Percentiles rank a stretch among this genome's conserved stretches.
These are phyloP conservation scores for Coleophoma eucalyptorum DNA, from an alignment of 2,329 filamentous ascomycete genomes.

Conservation along the genomic window DNA sequence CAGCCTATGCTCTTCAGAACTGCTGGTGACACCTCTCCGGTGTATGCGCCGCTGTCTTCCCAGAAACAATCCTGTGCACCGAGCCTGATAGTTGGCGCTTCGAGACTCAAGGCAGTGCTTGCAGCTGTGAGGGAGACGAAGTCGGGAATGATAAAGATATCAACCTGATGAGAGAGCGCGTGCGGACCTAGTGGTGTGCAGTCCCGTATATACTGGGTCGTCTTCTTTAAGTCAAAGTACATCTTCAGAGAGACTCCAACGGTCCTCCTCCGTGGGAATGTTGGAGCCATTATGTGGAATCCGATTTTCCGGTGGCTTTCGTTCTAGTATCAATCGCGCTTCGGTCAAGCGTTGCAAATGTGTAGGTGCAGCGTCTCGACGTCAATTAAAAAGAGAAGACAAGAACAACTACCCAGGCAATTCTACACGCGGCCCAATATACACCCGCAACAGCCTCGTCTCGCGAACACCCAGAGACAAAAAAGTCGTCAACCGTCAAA, in stretches of 20 bases:
- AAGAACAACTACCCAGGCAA: too few species aligned
- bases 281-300: slow-evolving; percentile 11
- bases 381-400: too few species aligned
- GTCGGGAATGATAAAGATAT: slow-evolving; percentile 77
- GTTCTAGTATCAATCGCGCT: too few species aligned
- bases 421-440: too few species aligned
- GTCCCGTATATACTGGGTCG: slow-evolving; percentile 51
- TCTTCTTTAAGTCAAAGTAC: slow-evolving; percentile 70
- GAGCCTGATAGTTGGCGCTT: slow-evolving; percentile 47
- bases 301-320: too few species aligned
- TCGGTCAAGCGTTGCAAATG: too few species aligned
- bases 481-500: neutral
- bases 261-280: slow-evolving; percentile 50
- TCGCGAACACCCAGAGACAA: too few species aligned
- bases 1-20: slow-evolving; percentile 66
- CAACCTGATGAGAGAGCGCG: slow-evolving; percentile 45
- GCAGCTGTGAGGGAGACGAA: slow-evolving; percentile 63
- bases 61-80: slow-evolving; percentile 76
- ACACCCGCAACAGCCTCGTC: too few species aligned
- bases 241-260: slow-evolving; percentile 75
- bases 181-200: slow-evolving; percentile 38
- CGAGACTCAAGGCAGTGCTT: slow-evolving; percentile 41
- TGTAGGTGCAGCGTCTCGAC: too few species aligned
- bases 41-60: slow-evolving; percentile 69
- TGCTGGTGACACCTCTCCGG: slow-evolving; percentile 70